Percentiles rank a stretch among this genome's conserved stretches.
These are phyloP conservation scores for Chlorella sp. DNA, from an alignment of 139 green algal genomes.

Conservation along the genomic window DNA sequence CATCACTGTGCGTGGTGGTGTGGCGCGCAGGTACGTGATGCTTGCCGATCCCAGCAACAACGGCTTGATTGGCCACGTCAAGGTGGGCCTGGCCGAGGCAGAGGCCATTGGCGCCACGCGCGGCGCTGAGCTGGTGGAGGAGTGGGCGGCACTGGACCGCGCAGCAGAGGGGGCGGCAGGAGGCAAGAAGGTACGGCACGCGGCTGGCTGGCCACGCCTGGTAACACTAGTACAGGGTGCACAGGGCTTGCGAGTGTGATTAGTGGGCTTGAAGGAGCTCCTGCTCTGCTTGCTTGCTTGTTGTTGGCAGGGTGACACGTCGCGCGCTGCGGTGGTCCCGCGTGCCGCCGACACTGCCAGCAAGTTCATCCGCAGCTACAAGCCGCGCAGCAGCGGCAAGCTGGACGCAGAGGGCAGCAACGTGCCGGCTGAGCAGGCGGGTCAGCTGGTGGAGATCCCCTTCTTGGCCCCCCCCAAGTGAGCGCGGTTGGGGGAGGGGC, in stretches of 20 bases:
- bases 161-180: not conserved
- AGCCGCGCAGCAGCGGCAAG: not conserved
- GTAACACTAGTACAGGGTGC: too few relatives aligned
- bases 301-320: too few relatives aligned
- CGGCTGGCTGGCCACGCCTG: too few relatives aligned
- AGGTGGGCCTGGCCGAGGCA: slow-evolving; percentile 55
- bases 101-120: slow-evolving; percentile 47
- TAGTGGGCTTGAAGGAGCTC: too few relatives aligned
- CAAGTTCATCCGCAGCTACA: slow-evolving; percentile 27
- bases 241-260: too few relatives aligned
- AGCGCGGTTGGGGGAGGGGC: not conserved
- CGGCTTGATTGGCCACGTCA: slow-evolving; percentile 36
- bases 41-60: slow-evolving; percentile 56
- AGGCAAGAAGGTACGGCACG: slow-evolving; percentile 17
- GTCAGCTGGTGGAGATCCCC: slow-evolving; percentile 65
- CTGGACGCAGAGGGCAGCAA: not conserved
- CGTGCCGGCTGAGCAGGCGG: slow-evolving; percentile 4
- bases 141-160: slow-evolving; percentile 6
- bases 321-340: too few relatives aligned
- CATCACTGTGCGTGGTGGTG: too few relatives aligned
- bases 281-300: too few relatives aligned
- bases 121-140: slow-evolving; percentile 27
- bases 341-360: slow-evolving; percentile 11
- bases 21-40: slow-evolving; percentile 61
- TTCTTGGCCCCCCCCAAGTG: slow-evolving; percentile 49